phyloP scores from a whole-genome alignment of 73 alveolate species.

The Symbiodinium natans region DNA sequence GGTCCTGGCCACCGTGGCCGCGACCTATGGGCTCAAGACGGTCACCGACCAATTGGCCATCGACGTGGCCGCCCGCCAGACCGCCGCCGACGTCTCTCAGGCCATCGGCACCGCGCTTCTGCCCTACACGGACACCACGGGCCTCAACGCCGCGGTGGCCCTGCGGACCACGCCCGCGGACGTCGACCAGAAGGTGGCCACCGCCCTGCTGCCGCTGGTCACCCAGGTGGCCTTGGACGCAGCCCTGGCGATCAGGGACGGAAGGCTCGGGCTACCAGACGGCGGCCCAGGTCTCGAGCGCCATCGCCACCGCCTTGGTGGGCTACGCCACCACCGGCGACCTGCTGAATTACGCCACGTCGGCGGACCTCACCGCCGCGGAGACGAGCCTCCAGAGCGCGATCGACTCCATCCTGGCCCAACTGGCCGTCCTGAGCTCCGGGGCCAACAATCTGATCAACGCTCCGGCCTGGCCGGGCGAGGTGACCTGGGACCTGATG shows the following conservation, averaged over 20 bases:
- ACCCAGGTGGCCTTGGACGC: not conserved
- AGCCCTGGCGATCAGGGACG: not conserved
- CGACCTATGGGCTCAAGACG: not conserved
- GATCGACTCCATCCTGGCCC: constrained; percentile 7
- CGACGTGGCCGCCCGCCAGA: not conserved
- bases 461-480: not conserved
- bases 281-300: not conserved
- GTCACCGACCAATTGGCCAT: not conserved
- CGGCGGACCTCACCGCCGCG: not conserved
- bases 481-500: not conserved
- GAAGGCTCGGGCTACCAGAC: not conserved
- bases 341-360: not conserved
- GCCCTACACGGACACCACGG: not conserved
- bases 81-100: not conserved
- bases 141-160: not conserved
- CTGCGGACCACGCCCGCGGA: not conserved
- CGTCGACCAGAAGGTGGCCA: not conserved
- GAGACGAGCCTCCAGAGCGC: not conserved
- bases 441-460: not conserved
- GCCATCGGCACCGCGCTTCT: not conserved
- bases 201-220: not conserved
- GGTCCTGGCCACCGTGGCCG: constrained; percentile 9
- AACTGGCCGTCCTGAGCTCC: not conserved
- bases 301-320: not conserved
- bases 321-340: not conserved